phyloP scores from a whole-genome alignment of 306 rosid genomes.

The Canavalia gladiata region DNA sequence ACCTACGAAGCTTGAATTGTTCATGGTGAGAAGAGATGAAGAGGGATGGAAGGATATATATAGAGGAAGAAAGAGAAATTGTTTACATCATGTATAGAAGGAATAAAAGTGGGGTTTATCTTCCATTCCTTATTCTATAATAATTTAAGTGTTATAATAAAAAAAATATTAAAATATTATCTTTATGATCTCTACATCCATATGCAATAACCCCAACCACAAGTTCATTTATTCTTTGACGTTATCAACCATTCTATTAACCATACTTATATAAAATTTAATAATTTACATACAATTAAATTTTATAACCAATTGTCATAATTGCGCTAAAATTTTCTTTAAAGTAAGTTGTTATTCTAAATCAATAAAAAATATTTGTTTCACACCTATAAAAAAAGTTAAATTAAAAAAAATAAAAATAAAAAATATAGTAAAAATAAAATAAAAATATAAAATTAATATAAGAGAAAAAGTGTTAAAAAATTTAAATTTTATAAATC shows the following conservation, averaged over 20 bases:
- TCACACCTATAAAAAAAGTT: too few species aligned
- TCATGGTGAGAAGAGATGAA: conserved; percentile 54
- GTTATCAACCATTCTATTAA: conserved; percentile 62
- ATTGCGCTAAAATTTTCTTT: not conserved
- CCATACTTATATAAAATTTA: not conserved
- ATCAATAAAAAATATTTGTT: not conserved
- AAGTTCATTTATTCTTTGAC: conserved; percentile 54
- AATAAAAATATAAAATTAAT: too few species aligned
- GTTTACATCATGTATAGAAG: conserved; percentile 62
- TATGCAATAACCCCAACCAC: conserved; percentile 55
- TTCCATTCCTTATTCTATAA: conserved; percentile 51
- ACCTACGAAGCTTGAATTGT: conserved; percentile 29
- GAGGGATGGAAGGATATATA: conserved; percentile 61
- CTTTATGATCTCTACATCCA: conserved; percentile 47
- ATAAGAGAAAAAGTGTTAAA: too few species aligned
- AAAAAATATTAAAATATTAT: conserved; percentile 54
- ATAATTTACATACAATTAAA: not conserved
- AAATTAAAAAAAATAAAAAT: too few species aligned
- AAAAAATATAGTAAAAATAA: too few species aligned
- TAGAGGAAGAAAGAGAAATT: conserved; percentile 57
- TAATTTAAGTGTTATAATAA: conserved; percentile 47
- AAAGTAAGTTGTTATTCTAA: conserved; percentile 56
- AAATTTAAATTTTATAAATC: too few species aligned
- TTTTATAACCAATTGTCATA: conserved; percentile 5
- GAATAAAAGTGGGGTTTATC: conserved; percentile 80